Conservation (phyloP, 495 filamentous ascomycete genomes). For the Neurospora africana region DNA sequence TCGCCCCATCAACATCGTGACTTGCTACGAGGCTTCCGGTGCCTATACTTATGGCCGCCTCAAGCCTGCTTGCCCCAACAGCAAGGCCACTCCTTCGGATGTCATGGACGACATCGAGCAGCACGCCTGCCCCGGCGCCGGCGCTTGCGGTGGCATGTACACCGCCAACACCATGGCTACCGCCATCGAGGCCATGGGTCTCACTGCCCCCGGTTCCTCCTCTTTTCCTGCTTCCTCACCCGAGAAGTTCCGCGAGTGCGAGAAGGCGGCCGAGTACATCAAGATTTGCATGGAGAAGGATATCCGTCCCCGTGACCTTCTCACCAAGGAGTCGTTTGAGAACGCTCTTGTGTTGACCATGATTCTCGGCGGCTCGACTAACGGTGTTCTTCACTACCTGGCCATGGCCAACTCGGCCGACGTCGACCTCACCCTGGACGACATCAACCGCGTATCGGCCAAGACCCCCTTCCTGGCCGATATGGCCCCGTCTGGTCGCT, state of each 20-base stretch:
- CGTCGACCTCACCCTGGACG: conserved; percentile 73
- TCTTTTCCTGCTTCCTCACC: conserved; percentile 81
- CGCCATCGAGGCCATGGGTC: conserved; percentile 91
- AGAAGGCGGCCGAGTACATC: conserved; percentile 78
- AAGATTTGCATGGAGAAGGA: conserved; percentile 76
- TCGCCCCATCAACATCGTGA: conserved; percentile 78
- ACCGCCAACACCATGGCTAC: conserved; percentile 98
- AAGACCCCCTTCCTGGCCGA: conserved; percentile 93
- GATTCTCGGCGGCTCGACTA: conserved; percentile 83
- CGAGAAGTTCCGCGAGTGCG: conserved; percentile 85
- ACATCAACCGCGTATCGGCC: conserved; percentile 77
- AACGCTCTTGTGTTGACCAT: conserved; percentile 91
- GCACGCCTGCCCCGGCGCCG: conserved; percentile 79
- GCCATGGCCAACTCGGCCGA: conserved; percentile 90
- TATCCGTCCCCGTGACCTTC: conserved; percentile 72
- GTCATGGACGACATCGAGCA: conserved; percentile 80
- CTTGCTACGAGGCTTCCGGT: conserved; percentile 83
- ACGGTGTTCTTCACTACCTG: conserved; percentile 87
- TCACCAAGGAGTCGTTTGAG: conserved; percentile 80
- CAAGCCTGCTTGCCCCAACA: conserved; percentile 28
- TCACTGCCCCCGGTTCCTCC: conserved; percentile 80
- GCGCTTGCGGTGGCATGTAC: conserved; percentile 95
- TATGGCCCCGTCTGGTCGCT: conserved; percentile 75
- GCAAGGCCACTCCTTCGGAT: conserved; percentile 51
- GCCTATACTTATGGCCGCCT: conserved; percentile 71